phyloP scores from a whole-genome alignment of 202 grass and related monocot genomes.

The Brachypodium distachyon region DNA sequence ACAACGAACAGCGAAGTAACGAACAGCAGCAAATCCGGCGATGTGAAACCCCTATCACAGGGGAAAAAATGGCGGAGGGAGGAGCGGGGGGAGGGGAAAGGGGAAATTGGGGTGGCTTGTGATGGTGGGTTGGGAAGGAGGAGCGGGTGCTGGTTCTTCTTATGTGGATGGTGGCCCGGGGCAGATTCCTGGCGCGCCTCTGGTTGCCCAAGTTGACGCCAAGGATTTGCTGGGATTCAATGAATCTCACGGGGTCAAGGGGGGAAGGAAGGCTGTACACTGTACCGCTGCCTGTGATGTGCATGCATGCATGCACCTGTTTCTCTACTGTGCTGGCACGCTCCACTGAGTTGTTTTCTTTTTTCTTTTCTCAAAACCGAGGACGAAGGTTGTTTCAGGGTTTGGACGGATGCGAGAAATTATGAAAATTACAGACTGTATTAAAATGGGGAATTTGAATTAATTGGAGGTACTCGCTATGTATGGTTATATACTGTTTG shows the following conservation, averaged over 20 bases:
- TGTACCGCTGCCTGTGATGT: not conserved
- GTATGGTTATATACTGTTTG: too few species aligned
- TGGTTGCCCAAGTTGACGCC: constrained; percentile 19
- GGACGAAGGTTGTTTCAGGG: too few species aligned
- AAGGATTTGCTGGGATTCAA: constrained; percentile 32
- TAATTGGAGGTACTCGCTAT: too few species aligned
- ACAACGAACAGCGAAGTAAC: not conserved
- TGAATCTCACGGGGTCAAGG: constrained; percentile 19
- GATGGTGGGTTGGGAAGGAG: not conserved
- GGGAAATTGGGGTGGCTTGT: not conserved
- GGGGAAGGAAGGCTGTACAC: constrained; percentile 7
- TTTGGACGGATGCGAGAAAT: too few species aligned
- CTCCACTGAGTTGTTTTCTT: too few species aligned
- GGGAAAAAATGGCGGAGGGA: constrained; percentile 29
- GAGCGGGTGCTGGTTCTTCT: constrained; percentile 26
- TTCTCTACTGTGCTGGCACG: too few species aligned
- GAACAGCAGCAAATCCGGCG: too few species aligned
- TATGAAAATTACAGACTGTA: too few species aligned
- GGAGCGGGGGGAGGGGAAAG: not conserved
- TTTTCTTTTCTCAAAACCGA: not conserved
- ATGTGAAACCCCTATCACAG: constrained; percentile 45
- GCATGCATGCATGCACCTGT: constrained; percentile 8
- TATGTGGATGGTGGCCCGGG: constrained; percentile 30
- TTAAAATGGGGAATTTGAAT: too few species aligned
- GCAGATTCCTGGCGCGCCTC: not conserved